Percentiles rank a stretch among this genome's conserved stretches.
phyloP scores from a whole-genome alignment of 1,284 basidiomycete genomes.

The Anthracocystis setariae region DNA sequence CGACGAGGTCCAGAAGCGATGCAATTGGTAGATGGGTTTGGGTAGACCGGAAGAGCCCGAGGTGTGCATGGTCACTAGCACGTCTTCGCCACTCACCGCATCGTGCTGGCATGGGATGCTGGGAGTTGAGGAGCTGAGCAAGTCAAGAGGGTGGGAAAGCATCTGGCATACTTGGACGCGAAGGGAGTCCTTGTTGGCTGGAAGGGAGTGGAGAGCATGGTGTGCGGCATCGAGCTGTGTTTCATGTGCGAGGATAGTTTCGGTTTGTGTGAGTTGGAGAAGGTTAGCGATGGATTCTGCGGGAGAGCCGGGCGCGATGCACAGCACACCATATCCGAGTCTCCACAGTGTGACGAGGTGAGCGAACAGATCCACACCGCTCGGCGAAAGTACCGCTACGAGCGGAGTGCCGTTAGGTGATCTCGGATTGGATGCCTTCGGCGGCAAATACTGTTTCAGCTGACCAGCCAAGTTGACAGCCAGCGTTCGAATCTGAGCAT shows the following conservation, averaged over 20 bases:
- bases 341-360: slow-evolving; percentile 68
- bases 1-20: slow-evolving; percentile 59
- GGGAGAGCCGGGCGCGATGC: slow-evolving; percentile 70
- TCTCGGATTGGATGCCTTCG: slow-evolving; percentile 9
- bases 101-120: not conserved
- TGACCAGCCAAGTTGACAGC: slow-evolving; percentile 11
- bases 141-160: slow-evolving; percentile 7
- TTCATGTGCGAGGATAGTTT: slow-evolving; percentile 71
- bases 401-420: slow-evolving; percentile 33
- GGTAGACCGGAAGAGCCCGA: slow-evolving; percentile 73
- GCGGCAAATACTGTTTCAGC: slow-evolving; percentile 8
- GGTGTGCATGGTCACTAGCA: slow-evolving; percentile 74
- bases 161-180: slow-evolving; percentile 10
- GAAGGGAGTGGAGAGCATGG: slow-evolving; percentile 5
- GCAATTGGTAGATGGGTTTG: slow-evolving; percentile 68
- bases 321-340: slow-evolving; percentile 68
- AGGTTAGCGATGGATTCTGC: slow-evolving; percentile 74
- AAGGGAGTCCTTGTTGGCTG: not conserved
- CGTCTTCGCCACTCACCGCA: slow-evolving; percentile 64
- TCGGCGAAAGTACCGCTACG: slow-evolving; percentile 68
- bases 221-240: slow-evolving; percentile 68
- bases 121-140: not conserved
- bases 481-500: slow-evolving; percentile 15
- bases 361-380: slow-evolving; percentile 68
- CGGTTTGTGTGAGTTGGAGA: slow-evolving; percentile 71